Evolutionary conservation across 2,329 filamentous ascomycete genomes (phyloP).

Genomic region (Sporothrix euskadiensis): DNA sequence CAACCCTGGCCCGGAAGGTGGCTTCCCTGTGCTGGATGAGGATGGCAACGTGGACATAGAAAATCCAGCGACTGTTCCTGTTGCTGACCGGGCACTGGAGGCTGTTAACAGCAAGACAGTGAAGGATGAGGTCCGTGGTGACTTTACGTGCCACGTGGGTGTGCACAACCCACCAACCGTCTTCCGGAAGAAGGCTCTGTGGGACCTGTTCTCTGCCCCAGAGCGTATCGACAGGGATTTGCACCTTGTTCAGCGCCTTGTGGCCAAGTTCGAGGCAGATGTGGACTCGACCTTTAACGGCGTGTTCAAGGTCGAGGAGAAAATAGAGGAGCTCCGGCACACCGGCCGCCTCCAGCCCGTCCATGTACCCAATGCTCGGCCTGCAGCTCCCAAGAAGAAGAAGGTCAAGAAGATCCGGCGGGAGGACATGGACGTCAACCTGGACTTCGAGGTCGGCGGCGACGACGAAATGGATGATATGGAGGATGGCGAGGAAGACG

Average conservation of each 20-base stretch:
- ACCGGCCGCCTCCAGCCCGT: constrained; percentile 75
- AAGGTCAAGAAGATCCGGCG: constrained; percentile 63
- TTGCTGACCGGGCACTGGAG: constrained; percentile 83
- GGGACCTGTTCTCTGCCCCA: constrained; percentile 93
- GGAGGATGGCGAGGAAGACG: constrained; percentile 63
- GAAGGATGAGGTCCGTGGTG: constrained; percentile 86
- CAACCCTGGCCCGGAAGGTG: constrained; percentile 68
- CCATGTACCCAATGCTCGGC: constrained; percentile 38
- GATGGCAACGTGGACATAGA: constrained; percentile 59
- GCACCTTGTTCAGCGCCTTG: constrained; percentile 75
- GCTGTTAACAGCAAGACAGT: constrained; percentile 98
- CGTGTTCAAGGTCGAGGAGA: constrained; percentile 77
- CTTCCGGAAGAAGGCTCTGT: constrained; percentile 90
- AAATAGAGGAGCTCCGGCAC: constrained; percentile 76
- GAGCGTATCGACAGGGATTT: constrained; percentile 92
- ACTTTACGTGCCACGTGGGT: constrained; percentile 96
- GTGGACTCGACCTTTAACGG: constrained; percentile 77
- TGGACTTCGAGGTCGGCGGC: constrained; percentile 53
- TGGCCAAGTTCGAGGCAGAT: constrained; percentile 81
- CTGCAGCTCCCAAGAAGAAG: constrained; percentile 42
- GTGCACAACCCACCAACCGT: constrained; percentile 87
- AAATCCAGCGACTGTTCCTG: constrained; percentile 54
- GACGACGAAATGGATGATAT: constrained; percentile 65
- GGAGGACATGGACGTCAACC: constrained; percentile 60
- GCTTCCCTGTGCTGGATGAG: constrained; percentile 56